These are phyloP conservation scores for Backusella tuberculispora DNA, from an alignment of 192 early-diverging fungal genomes.

Conservation along the genomic window DNA sequence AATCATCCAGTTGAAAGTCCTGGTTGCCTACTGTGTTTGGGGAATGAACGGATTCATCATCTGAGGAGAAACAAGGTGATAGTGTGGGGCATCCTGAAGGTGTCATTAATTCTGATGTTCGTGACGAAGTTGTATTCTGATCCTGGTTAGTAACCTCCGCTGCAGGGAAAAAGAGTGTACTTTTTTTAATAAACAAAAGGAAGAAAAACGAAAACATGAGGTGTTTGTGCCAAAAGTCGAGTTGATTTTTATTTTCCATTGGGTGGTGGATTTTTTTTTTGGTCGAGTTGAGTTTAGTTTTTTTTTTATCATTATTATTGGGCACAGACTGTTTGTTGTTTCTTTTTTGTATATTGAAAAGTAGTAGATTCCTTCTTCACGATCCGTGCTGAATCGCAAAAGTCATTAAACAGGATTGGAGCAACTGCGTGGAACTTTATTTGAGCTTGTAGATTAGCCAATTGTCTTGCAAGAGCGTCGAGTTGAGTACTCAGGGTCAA, in stretches of 20 bases:
- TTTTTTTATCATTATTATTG: background rate
- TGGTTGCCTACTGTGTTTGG: conserved; percentile 12
- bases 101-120: conserved; percentile 7
- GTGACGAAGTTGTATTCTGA: conserved; percentile 19
- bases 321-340: background rate
- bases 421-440: conserved; percentile 40
- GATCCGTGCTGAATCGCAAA: conserved; percentile 58
- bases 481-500: conserved; percentile 35
- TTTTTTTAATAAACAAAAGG: background rate
- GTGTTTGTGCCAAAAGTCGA: background rate
- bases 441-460: conserved; percentile 45
- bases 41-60: conserved; percentile 31
- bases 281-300: background rate
- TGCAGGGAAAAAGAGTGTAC: conserved; percentile 41
- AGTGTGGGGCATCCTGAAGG: conserved; percentile 25
- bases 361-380: conserved; percentile 29
- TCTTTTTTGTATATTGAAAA: background rate
- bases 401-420: conserved; percentile 47
- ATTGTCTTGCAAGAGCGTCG: conserved; percentile 36
- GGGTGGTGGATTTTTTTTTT: conserved; percentile 40
- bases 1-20: conserved; percentile 39
- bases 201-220: background rate
- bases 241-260: conserved; percentile 32
- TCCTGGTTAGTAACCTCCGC: conserved; percentile 42
- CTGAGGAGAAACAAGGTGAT: conserved; percentile 35